Evolutionary conservation across 1,284 basidiomycete genomes (phyloP), one percentile per base, ranked within the genome.

Genomic region (Butyriboletus appendiculatus): DNA sequence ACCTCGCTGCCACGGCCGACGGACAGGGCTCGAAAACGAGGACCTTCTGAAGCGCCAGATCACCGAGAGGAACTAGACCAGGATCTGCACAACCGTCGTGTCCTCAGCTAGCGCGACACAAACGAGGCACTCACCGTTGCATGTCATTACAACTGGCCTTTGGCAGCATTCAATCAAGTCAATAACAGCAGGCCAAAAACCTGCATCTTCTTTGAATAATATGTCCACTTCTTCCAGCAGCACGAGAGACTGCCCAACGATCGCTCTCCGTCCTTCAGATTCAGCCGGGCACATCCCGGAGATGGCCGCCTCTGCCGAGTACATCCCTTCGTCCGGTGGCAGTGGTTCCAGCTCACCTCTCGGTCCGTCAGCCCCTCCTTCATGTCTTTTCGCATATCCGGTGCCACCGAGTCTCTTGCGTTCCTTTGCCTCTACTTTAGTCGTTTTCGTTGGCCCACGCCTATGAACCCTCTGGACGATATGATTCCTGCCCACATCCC

Each of bases 181-280:
- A 3, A 90, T 77, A 38, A 97, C 81, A 6, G 91, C 84, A 2
- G 87, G 79, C 97, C 97, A 99, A 72, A 99, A 99, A 39, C 89
- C 92, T 39, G 76, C 78, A 69, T 98, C 96, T 48, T 96, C 93
- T 59, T 86, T 88, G 74, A 88, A 99, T 39, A 98, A 75, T 37
- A 98, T 83, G 70, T 99, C 97, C 9, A 93, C 96, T 69, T 99
- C 97, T 71, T 99, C 97, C n/a, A 99, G 75, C 33, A 99, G 77
- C 61, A 99, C 92, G 45, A 97, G 72, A 1, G 93, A 96, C 73
- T 99, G 96, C 44, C 82, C 79, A 46, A 88, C 52, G 41, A 48
- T 52, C 54, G 53, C 49, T 50, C 54, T 57, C 50, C 50, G 41
- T 49, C 34, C 64, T 38, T 52, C 68, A 48, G 60, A 30, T 37